Percentiles rank a stretch among this genome's conserved stretches.
These are phyloP conservation scores for Paecilomyces fulvus DNA, from an alignment of 2,329 filamentous ascomycete genomes.

Conservation along the genomic window DNA sequence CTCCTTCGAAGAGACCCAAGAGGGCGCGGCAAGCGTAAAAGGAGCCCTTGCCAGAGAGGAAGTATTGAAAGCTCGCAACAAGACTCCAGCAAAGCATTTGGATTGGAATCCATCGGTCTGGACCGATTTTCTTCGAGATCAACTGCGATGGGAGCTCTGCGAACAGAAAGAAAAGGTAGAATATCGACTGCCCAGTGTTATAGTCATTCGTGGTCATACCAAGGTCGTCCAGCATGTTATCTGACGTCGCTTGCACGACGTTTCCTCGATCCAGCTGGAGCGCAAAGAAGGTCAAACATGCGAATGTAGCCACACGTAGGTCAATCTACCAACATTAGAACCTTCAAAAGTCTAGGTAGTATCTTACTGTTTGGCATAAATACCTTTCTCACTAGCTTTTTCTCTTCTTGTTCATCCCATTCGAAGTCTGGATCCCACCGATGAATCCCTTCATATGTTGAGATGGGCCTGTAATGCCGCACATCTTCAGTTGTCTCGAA, in stretches of 20 bases:
- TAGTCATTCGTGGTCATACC: constrained; percentile 43
- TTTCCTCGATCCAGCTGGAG: constrained; percentile 58
- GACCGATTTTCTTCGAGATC: constrained; percentile 45
- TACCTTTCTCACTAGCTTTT: constrained; percentile 31
- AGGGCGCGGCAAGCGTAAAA: constrained; percentile 39
- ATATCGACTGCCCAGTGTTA: constrained; percentile 36
- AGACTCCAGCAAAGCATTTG: constrained; percentile 51
- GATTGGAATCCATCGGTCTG: constrained; percentile 49
- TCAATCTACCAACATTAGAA: constrained; percentile 26
- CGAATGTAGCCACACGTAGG: constrained; percentile 33
- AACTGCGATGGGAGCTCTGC: constrained; percentile 50
- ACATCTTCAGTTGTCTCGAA: constrained; percentile 29
- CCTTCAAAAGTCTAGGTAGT: background rate
- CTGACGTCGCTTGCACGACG: constrained; percentile 51
- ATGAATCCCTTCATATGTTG: constrained; percentile 40
- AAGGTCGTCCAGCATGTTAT: constrained; percentile 48
- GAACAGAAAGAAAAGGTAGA: constrained; percentile 26
- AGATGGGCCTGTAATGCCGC: constrained; percentile 30
- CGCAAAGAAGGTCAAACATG: constrained; percentile 55
- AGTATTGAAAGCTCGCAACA: constrained; percentile 44
- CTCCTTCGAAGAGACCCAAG: constrained; percentile 45
- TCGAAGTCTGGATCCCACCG: constrained; percentile 41
- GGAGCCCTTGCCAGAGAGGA: constrained; percentile 36
- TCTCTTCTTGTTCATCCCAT: constrained; percentile 38
- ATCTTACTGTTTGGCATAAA: background rate